phyloP scores from a whole-genome alignment of 2,329 filamentous ascomycete species.

The Ophiobolus disseminans region DNA sequence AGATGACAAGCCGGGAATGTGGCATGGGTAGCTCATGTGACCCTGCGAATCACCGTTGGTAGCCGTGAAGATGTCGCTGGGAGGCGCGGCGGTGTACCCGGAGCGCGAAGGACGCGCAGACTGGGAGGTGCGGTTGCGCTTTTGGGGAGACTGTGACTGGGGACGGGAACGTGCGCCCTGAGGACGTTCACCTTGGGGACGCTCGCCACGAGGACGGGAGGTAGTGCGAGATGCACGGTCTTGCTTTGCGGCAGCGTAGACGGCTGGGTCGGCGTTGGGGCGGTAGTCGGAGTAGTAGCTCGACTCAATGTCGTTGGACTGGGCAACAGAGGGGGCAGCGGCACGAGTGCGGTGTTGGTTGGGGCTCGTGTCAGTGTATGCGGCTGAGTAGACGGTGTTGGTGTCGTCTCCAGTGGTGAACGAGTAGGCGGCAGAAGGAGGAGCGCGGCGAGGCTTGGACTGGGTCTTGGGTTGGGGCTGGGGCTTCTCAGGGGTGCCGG shows the following conservation, averaged over 20 bases:
- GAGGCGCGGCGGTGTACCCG: conserved; percentile 14
- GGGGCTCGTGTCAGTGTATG: conserved; percentile 49
- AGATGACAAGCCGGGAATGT: conserved; percentile 61
- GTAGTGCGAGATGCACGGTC: conserved; percentile 22
- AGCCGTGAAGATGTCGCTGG: conserved; percentile 49
- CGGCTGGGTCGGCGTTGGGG: conserved; percentile 44
- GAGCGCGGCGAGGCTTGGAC: conserved; percentile 37
- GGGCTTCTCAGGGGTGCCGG: conserved; percentile 21
- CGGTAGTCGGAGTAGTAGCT: conserved; percentile 53
- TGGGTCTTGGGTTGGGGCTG: too few relatives aligned
- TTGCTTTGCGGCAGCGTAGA: conserved; percentile 27
- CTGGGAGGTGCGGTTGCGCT: conserved; percentile 41
- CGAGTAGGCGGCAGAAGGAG: conserved; percentile 54
- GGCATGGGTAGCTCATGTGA: conserved; percentile 64
- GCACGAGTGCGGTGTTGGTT: conserved; percentile 5
- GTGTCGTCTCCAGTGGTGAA: conserved; percentile 59
- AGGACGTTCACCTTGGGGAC: conserved; percentile 17
- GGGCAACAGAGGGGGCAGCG: conserved; percentile 21
- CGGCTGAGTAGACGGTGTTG: conserved; percentile 51
- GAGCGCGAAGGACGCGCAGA: conserved; percentile 19
- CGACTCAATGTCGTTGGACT: conserved; percentile 40
- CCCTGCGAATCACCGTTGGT: conserved; percentile 52
- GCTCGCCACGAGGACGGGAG: conserved; percentile 18
- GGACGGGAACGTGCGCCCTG: conserved; percentile 39
- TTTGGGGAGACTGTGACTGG: conserved; percentile 43